Evolutionary conservation across 805 yeast species (phyloP).

Genomic region (Yarrowia keelungensis): DNA sequence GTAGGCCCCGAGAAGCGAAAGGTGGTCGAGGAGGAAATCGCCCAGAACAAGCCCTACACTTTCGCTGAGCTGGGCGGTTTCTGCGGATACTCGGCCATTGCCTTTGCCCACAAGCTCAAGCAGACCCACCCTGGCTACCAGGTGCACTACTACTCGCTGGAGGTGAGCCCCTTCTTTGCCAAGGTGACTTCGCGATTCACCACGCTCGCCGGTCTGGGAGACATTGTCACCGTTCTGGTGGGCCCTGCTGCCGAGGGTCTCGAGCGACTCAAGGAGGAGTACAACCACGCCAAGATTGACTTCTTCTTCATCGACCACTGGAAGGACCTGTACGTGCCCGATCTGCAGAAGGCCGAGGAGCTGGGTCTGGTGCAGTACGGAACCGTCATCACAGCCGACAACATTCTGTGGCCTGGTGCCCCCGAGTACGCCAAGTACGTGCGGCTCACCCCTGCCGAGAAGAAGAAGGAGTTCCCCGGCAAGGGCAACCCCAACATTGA

Average conservation of each 20-base stretch:
- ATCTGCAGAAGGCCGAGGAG: constrained; percentile 39
- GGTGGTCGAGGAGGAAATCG: constrained; percentile 32
- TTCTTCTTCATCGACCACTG: constrained; percentile 40
- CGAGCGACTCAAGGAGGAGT: constrained; percentile 34
- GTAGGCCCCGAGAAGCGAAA: constrained; percentile 34
- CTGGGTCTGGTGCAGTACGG: constrained; percentile 40
- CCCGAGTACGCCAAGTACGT: constrained; percentile 38
- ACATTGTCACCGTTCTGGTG: constrained; percentile 28
- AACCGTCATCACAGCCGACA: constrained; percentile 38
- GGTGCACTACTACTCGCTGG: constrained; percentile 35
- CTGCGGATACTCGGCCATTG: constrained; percentile 37
- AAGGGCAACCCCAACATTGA: constrained; percentile 37
- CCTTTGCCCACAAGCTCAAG: constrained; percentile 37
- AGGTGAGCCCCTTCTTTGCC: constrained; percentile 34
- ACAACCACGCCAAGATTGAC: constrained; percentile 38
- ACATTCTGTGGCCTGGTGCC: constrained; percentile 28
- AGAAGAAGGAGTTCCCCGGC: constrained; percentile 22
- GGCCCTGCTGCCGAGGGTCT: constrained; percentile 38
- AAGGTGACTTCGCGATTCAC: constrained; percentile 35
- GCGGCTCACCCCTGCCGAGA: constrained; percentile 24
- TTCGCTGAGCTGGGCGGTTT: constrained; percentile 36
- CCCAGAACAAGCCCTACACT: constrained; percentile 33
- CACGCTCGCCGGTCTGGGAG: constrained; percentile 35
- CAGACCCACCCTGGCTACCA: constrained; percentile 35
- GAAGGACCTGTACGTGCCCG: constrained; percentile 40